Evolutionary conservation across 108 stramenopile genomes (phyloP).

Genomic region (Mayamaea pseudoterrestris): DNA sequence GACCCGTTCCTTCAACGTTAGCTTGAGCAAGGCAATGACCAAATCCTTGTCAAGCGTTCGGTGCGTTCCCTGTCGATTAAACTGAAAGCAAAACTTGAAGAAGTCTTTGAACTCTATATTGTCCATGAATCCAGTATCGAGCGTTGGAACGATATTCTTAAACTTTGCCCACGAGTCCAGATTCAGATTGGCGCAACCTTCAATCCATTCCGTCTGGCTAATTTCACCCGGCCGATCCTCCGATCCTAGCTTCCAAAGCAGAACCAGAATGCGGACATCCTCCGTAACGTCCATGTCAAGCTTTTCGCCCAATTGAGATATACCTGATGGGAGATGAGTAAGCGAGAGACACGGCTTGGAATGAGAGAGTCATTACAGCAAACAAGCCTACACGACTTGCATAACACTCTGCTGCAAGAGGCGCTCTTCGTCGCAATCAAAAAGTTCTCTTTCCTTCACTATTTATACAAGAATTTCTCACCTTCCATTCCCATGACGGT

Average conservation of each 20-base stretch:
- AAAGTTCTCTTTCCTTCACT: too few species aligned
- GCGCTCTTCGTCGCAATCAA: too few species aligned
- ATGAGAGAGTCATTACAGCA: too few species aligned
- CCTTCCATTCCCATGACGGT: slow-evolving; percentile 54
- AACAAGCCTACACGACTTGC: too few species aligned
- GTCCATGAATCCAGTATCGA: slow-evolving; percentile 86
- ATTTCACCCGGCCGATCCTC: slow-evolving; percentile 76
- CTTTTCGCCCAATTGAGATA: slow-evolving; percentile 60
- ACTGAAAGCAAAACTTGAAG: slow-evolving; percentile 87
- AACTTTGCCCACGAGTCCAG: slow-evolving; percentile 58
- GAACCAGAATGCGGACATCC: slow-evolving; percentile 76
- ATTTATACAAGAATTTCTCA: too few species aligned
- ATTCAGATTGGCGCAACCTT: slow-evolving; percentile 37
- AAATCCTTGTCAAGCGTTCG: slow-evolving; percentile 84
- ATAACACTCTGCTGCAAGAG: too few species aligned
- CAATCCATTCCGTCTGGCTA: slow-evolving; percentile 57
- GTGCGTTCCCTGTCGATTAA: slow-evolving; percentile 85
- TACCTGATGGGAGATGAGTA: slow-evolving; percentile 21
- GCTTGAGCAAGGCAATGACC: slow-evolving; percentile 56
- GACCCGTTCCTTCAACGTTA: slow-evolving; percentile 44
- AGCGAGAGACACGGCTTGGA: too few species aligned
- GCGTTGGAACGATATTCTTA: slow-evolving; percentile 38
- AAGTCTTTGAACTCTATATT: slow-evolving; percentile 74
- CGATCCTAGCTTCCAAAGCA: slow-evolving; percentile 76
- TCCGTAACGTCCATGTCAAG: slow-evolving; percentile 69